A percentile compares a stretch with the other conserved stretches of the same genome.
Evolutionary conservation across 2,329 filamentous ascomycete genomes (phyloP).

Genomic region (Claviceps sp.): DNA sequence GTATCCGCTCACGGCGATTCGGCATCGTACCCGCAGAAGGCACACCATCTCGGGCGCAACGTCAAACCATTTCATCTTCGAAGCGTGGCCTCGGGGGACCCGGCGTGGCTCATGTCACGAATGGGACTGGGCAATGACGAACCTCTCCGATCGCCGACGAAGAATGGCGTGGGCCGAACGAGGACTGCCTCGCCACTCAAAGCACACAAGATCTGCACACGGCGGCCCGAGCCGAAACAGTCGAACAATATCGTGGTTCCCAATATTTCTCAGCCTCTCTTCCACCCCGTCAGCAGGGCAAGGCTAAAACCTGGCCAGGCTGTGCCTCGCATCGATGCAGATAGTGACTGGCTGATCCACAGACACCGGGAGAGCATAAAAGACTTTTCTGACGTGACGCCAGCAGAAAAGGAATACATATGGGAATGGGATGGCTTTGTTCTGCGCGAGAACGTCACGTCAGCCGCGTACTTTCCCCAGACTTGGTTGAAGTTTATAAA

Average conservation of each 20-base stretch:
- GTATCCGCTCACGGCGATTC: slow-evolving; percentile 21
- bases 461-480: slow-evolving; percentile 36
- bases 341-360: slow-evolving; percentile 42
- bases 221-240: slow-evolving; percentile 9
- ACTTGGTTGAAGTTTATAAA: slow-evolving; percentile 38
- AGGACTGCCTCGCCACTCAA: slow-evolving; percentile 13
- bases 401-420: slow-evolving; percentile 43
- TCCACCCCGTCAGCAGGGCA: slow-evolving; percentile 42
- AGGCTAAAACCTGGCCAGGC: slow-evolving; percentile 34
- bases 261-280: slow-evolving; percentile 37
- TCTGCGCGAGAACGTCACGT: slow-evolving; percentile 35
- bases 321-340: slow-evolving; percentile 29
- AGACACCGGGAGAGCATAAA: slow-evolving; percentile 44
- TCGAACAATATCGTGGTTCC: slow-evolving; percentile 29
- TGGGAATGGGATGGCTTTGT: slow-evolving; percentile 45
- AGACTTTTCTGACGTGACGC: slow-evolving; percentile 42
- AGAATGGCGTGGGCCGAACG: slow-evolving; percentile 10
- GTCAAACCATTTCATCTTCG: slow-evolving; percentile 31
- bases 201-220: slow-evolving; percentile 6
- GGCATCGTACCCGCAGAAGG: slow-evolving; percentile 19
- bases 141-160: slow-evolving; percentile 12
- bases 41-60: slow-evolving; percentile 29
- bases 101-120: slow-evolving; percentile 31
- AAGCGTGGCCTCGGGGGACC: slow-evolving; percentile 29
- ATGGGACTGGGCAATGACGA: slow-evolving; percentile 22